These are phyloP conservation scores for Tetrahymena elliotti DNA, from an alignment of 73 alveolate species.

Conservation along the genomic window DNA sequence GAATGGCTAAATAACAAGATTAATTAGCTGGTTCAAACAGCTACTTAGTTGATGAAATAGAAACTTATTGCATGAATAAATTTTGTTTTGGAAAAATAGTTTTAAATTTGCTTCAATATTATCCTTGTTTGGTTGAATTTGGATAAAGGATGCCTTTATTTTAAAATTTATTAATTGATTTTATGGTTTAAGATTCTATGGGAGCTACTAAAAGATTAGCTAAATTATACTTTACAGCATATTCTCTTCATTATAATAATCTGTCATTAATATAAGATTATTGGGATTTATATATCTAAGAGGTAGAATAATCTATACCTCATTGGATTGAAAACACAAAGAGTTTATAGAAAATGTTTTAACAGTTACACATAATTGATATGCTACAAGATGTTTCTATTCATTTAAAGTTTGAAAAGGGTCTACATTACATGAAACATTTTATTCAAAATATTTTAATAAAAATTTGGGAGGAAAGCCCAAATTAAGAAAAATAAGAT, in stretches of 20 bases:
- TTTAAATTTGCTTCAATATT: background rate
- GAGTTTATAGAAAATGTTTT: background rate
- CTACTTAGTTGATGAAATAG: background rate
- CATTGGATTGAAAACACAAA: background rate
- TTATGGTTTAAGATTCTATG: background rate
- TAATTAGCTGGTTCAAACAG: background rate
- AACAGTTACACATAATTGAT: background rate
- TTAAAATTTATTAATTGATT: background rate
- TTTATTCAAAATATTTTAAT: background rate
- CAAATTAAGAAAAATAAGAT: background rate
- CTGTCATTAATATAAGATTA: background rate
- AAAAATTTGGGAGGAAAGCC: background rate
- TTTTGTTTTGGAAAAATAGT: background rate
- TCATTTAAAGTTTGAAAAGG: background rate
- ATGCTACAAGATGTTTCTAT: background rate
- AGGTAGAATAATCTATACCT: background rate
- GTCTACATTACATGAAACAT: background rate
- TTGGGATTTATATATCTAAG: background rate
- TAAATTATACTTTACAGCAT: background rate
- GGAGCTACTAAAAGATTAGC: background rate
- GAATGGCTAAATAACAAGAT: background rate
- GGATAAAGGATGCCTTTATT: background rate
- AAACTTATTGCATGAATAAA: background rate
- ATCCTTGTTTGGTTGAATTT: background rate
- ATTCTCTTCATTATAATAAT: background rate